Evolutionary conservation across 2,329 filamentous ascomycete genomes (phyloP).

Genomic region (Lachnellula suecica): DNA sequence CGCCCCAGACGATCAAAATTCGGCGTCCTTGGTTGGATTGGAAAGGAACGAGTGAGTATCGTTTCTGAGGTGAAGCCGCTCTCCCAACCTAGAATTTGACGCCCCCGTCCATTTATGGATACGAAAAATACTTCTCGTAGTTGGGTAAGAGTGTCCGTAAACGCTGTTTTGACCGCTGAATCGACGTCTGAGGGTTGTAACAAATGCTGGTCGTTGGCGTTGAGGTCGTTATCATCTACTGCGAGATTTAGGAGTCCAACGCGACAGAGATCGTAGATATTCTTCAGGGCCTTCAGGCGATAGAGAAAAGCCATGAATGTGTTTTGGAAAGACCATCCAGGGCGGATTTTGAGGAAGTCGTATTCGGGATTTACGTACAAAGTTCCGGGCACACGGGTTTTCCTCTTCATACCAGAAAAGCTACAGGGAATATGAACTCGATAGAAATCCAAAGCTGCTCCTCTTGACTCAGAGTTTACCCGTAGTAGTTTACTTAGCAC

Average conservation of each 20-base stretch:
- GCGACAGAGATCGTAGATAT: slow-evolving; percentile 1
- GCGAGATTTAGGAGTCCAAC: slow-evolving; percentile 5
- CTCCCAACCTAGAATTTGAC: not conserved
- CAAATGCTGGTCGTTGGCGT: not conserved
- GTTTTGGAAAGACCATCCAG: not conserved
- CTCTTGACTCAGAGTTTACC: slow-evolving; percentile 1
- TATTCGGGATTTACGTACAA: slow-evolving; percentile 5
- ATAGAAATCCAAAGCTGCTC: slow-evolving; percentile 2
- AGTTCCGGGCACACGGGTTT: not conserved
- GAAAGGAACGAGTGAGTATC: not conserved
- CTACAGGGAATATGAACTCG: slow-evolving; percentile 6
- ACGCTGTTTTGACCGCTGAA: not conserved
- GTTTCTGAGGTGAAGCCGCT: not conserved
- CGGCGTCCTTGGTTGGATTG: not conserved
- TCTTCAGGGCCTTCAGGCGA: not conserved
- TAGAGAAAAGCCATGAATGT: slow-evolving; percentile 1
- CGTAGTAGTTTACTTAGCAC: not conserved
- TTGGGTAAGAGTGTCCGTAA: not conserved
- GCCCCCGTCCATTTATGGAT: not conserved
- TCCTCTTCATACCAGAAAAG: not conserved
- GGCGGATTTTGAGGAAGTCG: not conserved
- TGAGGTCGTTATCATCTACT: not conserved
- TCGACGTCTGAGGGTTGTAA: not conserved
- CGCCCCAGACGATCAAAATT: not conserved
- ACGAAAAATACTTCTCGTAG: not conserved